Evolutionary conservation across 495 filamentous ascomycete genomes (phyloP).

Genomic region (Astrothelium subdiscretum): DNA sequence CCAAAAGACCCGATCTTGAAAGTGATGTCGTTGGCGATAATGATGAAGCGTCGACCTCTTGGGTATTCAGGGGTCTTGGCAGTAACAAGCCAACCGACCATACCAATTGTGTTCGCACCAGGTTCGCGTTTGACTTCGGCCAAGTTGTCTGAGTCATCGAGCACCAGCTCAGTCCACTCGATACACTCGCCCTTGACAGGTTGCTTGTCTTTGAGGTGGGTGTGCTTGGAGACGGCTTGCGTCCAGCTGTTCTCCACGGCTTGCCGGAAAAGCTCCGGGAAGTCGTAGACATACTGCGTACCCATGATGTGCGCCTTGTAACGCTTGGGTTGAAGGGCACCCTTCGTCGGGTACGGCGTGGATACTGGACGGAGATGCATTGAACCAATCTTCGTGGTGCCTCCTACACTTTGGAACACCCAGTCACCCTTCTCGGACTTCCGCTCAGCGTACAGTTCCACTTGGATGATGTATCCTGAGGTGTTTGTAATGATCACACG

Average conservation of each 20-base stretch:
- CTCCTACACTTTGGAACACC: conserved; percentile 96
- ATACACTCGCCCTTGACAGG: conserved; percentile 84
- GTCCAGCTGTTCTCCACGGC: conserved; percentile 94
- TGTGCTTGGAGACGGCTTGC: conserved; percentile 55
- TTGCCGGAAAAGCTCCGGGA: conserved; percentile 98
- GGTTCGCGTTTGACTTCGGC: conserved; percentile 88
- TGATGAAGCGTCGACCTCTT: conserved; percentile 78
- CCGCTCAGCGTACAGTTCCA: conserved; percentile 93
- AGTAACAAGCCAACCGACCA: conserved; percentile 96
- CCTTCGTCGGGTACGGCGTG: conserved; percentile 93
- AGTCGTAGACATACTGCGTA: conserved; percentile 98
- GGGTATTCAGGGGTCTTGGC: conserved; percentile 98
- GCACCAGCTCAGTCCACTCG: conserved; percentile 83
- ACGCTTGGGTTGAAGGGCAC: conserved; percentile 95
- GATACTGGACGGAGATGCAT: conserved; percentile 89
- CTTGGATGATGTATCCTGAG: conserved; percentile 95
- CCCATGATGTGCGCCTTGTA: conserved; percentile 99
- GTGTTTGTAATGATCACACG: conserved; percentile 98
- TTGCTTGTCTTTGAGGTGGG: conserved; percentile 64
- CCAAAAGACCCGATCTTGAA: conserved; percentile 98
- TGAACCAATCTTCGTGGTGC: conserved; percentile 83
- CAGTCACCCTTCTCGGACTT: conserved; percentile 96
- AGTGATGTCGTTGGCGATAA: conserved; percentile 98
- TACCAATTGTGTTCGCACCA: conserved; percentile 88
- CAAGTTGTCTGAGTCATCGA: conserved; percentile 87